These are phyloP conservation scores for Eimeria nieschulzi DNA, from an alignment of 169 alveolate species.

Conservation along the genomic window DNA sequence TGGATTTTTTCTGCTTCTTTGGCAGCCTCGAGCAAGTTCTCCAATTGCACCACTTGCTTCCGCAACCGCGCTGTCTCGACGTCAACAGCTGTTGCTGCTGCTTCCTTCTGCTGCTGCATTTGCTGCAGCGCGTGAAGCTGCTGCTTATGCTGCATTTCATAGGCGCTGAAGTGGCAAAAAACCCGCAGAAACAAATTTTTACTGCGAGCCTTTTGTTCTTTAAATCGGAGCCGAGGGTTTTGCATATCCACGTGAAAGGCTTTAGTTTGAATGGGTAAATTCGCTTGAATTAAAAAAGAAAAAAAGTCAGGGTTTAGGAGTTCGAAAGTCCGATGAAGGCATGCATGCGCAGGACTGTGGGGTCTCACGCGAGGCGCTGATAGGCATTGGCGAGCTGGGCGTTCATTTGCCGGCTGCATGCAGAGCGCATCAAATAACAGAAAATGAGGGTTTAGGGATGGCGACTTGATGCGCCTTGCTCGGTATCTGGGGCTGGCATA, in stretches of 20 bases:
- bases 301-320: no score
- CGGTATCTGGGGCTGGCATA: neutral
- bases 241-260: no score
- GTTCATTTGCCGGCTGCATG: constrained; percentile 36
- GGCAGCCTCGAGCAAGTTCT: neutral
- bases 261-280: no score
- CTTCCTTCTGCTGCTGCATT: constrained; percentile 34
- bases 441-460: neutral
- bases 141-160: constrained; percentile 46
- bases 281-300: no score
- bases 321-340: no score
- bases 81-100: constrained; percentile 35
- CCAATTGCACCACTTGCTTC: constrained; percentile 32
- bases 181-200: neutral
- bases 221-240: no score
- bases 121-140: constrained; percentile 58
- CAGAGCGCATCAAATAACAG: neutral
- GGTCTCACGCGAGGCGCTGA: constrained; percentile 62
- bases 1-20: constrained; percentile 36
- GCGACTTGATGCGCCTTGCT: neutral
- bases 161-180: constrained; percentile 20
- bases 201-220: neutral
- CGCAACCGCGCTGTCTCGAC: constrained; percentile 32
- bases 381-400: constrained; percentile 41
- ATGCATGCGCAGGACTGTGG: neutral